Evolutionary conservation across 345 rosid genomes (phyloP).

Genomic region (rapeseed (Brassica napus)): DNA sequence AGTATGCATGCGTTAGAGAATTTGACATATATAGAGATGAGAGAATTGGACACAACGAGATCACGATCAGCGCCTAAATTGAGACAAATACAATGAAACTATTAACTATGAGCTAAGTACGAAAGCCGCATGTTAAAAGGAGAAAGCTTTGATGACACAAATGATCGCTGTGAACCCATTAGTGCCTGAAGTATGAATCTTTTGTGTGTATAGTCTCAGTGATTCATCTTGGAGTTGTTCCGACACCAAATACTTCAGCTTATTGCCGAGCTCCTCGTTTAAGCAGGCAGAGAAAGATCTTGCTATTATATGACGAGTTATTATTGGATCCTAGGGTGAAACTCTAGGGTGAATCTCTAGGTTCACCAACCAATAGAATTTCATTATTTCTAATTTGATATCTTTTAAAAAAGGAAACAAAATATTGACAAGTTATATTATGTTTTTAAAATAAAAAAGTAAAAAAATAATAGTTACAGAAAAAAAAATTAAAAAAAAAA

Average conservation of each 20-base stretch:
- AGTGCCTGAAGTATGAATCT: slow-evolving; percentile 41
- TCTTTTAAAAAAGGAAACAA: too few species aligned
- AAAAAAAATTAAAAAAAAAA: too few species aligned
- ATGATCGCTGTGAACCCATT: slow-evolving; percentile 43
- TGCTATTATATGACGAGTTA: not conserved
- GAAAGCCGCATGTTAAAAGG: slow-evolving; percentile 19
- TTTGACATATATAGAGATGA: slow-evolving; percentile 48
- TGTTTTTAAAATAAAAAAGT: too few species aligned
- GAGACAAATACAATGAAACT: slow-evolving; percentile 45
- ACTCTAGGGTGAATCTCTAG: too few species aligned
- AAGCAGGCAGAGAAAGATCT: slow-evolving; percentile 19
- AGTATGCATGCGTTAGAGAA: slow-evolving; percentile 7
- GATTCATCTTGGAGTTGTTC: slow-evolving; percentile 37
- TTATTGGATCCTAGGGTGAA: too few species aligned
- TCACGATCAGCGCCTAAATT: slow-evolving; percentile 50
- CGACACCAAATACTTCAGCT: slow-evolving; percentile 44
- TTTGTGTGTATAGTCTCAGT: slow-evolving; percentile 35
- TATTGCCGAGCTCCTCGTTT: slow-evolving; percentile 23
- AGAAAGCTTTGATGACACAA: slow-evolving; percentile 52
- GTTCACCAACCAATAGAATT: too few species aligned
- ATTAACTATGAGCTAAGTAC: slow-evolving; percentile 36
- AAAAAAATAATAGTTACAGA: too few species aligned
- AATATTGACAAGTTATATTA: too few species aligned
- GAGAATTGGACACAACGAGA: slow-evolving; percentile 48
- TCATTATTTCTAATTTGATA: too few species aligned